Percentiles rank a stretch among this genome's conserved stretches.
phyloP scores from a whole-genome alignment of 2,329 filamentous ascomycete genomes.

The Colletotrichum sp. region DNA sequence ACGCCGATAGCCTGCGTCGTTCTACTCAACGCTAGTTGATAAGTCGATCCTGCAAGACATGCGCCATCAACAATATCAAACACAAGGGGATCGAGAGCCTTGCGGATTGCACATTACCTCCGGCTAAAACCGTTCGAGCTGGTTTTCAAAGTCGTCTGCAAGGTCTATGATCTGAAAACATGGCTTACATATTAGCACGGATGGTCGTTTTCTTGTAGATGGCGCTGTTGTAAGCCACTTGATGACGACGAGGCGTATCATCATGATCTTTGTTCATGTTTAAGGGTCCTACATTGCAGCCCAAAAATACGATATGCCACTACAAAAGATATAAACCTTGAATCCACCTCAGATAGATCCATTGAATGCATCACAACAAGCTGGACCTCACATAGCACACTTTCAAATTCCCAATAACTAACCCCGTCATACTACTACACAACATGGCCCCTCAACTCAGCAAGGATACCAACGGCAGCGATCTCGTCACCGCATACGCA shows the following conservation, averaged over 20 bases:
- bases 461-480: conserved; percentile 25
- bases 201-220: background rate
- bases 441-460: background rate
- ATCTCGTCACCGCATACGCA: conserved; percentile 32
- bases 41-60: background rate
- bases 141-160: background rate
- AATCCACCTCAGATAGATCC: background rate
- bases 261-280: background rate
- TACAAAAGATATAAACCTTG: background rate
- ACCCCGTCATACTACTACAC: background rate
- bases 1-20: background rate
- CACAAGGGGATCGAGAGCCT: background rate
- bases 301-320: background rate
- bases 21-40: background rate
- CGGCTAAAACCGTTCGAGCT: background rate
- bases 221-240: background rate
- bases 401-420: background rate
- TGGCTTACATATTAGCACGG: background rate
- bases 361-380: background rate
- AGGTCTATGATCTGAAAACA: background rate
- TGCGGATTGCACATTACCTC: background rate
- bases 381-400: background rate
- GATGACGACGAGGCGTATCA: background rate
- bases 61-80: background rate
- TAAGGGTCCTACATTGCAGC: background rate